Evolutionary conservation across 2,329 filamentous ascomycete genomes (phyloP).

Genomic region (Phyllosticta ampelicida): DNA sequence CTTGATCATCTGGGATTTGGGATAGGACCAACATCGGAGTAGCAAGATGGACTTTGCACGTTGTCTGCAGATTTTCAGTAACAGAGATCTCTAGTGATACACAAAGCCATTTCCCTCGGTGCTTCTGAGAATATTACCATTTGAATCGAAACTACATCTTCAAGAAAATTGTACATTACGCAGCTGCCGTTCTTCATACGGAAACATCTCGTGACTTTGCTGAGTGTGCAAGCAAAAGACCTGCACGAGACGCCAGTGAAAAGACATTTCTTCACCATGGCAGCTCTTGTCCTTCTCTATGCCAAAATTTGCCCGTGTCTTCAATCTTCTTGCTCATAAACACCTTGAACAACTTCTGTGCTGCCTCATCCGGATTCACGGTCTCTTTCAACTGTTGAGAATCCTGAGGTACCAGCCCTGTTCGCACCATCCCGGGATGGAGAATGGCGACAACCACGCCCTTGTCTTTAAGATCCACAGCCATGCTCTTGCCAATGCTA

Average conservation of each 20-base stretch:
- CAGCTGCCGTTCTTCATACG: not conserved
- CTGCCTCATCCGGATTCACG: conserved; percentile 37
- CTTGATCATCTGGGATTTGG: no score
- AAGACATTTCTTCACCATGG: conserved; percentile 25
- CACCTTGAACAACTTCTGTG: conserved; percentile 33
- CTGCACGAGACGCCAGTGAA: not conserved
- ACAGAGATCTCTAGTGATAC: no score
- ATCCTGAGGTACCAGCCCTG: conserved; percentile 20
- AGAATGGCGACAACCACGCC: conserved; percentile 32
- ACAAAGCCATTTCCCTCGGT: no score
- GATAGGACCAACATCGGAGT: no score
- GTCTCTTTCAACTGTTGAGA: conserved; percentile 20
- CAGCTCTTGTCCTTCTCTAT: conserved; percentile 34
- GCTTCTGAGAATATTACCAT: no score
- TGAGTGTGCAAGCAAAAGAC: not conserved
- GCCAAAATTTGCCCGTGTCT: conserved; percentile 35
- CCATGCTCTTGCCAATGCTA: conserved; percentile 33
- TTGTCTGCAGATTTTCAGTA: no score
- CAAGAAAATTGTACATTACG: no score
- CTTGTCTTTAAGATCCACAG: conserved; percentile 30
- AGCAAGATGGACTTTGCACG: no score
- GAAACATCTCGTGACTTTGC: not conserved
- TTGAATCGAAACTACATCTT: no score
- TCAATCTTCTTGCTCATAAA: conserved; percentile 29
- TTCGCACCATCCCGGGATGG: conserved; percentile 36